Evolutionary conservation across 352 stramenopile species (phyloP).

Genomic region (Stephanocyclus meneghinianus): DNA sequence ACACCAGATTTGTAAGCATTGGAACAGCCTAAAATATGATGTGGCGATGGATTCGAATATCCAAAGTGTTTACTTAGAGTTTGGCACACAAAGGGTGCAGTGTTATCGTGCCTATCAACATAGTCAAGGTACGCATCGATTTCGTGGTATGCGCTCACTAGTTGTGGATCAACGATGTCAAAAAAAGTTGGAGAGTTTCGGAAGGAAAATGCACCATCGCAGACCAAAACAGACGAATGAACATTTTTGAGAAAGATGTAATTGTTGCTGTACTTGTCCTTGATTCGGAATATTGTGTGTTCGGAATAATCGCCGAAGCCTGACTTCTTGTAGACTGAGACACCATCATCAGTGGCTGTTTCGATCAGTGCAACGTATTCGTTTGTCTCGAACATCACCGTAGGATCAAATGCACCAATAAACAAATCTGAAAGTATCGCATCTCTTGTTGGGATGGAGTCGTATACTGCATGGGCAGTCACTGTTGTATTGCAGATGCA

Average conservation of each 20-base stretch:
- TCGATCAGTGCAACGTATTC: slow-evolving; percentile 20
- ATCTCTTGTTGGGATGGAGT: slow-evolving; percentile 30
- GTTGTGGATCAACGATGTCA: slow-evolving; percentile 45
- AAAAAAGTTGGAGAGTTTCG: slow-evolving; percentile 62
- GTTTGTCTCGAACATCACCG: slow-evolving; percentile 25
- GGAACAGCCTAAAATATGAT: slow-evolving; percentile 59
- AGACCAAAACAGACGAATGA: slow-evolving; percentile 38
- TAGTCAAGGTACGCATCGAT: slow-evolving; percentile 64
- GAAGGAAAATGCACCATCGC: slow-evolving; percentile 46
- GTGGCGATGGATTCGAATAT: slow-evolving; percentile 64
- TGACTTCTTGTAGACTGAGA: slow-evolving; percentile 32
- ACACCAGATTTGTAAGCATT: slow-evolving; percentile 63
- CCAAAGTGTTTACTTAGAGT: slow-evolving; percentile 71
- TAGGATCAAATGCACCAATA: slow-evolving; percentile 47
- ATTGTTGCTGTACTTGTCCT: slow-evolving; percentile 20
- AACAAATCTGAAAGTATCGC: slow-evolving; percentile 32
- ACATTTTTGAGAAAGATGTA: slow-evolving; percentile 65
- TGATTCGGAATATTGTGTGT: slow-evolving; percentile 47
- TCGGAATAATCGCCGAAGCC: slow-evolving; percentile 21
- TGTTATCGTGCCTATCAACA: slow-evolving; percentile 56
- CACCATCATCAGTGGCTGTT: slow-evolving; percentile 6
- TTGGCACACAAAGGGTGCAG: slow-evolving; percentile 58
- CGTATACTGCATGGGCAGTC: slow-evolving; percentile 34
- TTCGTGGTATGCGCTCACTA: slow-evolving; percentile 54
- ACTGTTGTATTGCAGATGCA: slow-evolving; percentile 50